Conservation (phyloP, 2,329 filamentous ascomycete genomes). For the Talaromyces sp. region DNA sequence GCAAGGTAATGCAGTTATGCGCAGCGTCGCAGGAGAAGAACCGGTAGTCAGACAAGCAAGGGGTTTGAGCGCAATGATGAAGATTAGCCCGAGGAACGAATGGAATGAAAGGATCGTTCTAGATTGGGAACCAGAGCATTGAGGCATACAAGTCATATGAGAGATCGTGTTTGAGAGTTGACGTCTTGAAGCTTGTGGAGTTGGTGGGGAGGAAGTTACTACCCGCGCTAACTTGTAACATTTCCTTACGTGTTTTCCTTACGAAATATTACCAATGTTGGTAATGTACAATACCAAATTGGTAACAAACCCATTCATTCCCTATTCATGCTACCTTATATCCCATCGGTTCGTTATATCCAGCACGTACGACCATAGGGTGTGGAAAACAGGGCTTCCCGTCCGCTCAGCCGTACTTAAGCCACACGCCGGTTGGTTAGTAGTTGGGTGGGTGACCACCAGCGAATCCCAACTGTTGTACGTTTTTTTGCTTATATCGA, state of each 20-base stretch:
- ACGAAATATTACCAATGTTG: neutral
- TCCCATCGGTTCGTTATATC: too few species aligned
- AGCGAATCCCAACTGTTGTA: neutral
- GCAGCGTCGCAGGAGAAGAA: neutral
- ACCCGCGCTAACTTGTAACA: neutral
- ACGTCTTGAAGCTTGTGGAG: neutral
- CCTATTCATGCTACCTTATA: too few species aligned
- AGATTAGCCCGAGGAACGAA: neutral
- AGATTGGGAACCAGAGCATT: neutral
- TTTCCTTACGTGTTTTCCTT: neutral
- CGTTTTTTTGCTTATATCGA: neutral
- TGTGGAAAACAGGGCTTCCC: too few species aligned
- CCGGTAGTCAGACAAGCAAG: neutral
- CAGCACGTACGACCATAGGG: too few species aligned
- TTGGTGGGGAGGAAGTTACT: neutral
- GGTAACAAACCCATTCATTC: neutral
- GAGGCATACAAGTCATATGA: neutral
- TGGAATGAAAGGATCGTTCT: neutral
- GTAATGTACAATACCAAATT: neutral
- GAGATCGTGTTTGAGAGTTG: neutral
- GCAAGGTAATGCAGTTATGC: neutral
- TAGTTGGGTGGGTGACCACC: neutral
- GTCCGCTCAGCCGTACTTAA: too few species aligned
- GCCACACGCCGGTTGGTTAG: too few species aligned
- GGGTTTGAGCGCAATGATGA: constrained; percentile 4